A percentile compares a stretch with the other conserved stretches of the same genome.
Evolutionary conservation across 2,329 filamentous ascomycete species (phyloP).

Genomic region (Cercospora zeina): DNA sequence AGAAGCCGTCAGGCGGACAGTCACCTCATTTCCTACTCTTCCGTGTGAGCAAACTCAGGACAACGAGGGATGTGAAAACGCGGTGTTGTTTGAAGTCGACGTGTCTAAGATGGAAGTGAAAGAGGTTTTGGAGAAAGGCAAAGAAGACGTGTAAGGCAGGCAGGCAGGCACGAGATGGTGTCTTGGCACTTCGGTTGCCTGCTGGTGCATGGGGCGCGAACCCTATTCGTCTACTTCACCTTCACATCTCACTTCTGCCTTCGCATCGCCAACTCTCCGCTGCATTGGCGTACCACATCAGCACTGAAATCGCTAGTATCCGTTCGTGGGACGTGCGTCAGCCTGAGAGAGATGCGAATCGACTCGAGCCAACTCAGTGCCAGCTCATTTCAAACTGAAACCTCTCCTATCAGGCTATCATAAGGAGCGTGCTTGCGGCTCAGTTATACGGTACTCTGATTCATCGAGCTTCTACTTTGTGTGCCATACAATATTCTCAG

Average conservation of each 20-base stretch:
- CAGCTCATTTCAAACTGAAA: slow-evolving; percentile 8
- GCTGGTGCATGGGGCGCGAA: slow-evolving; percentile 3
- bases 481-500: not conserved
- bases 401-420: not conserved
- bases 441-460: not conserved
- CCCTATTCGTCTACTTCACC: not conserved
- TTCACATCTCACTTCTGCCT: slow-evolving; percentile 7
- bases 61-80: not conserved
- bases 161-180: slow-evolving; percentile 7
- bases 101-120: not conserved
- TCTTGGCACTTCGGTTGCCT: slow-evolving; percentile 11
- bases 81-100: not conserved
- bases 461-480: not conserved
- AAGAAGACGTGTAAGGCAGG: not conserved
- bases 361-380: slow-evolving; percentile 5
- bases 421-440: not conserved
- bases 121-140: not conserved
- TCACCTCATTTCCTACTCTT: not conserved
- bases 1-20: not conserved
- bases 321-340: not conserved
- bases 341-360: not conserved
- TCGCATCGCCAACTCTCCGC: not conserved
- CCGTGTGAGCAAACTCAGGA: not conserved
- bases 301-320: not conserved
- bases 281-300: not conserved